Conservation (phyloP, 371 early-diverging fungal species). For the Mucor irregularis region DNA sequence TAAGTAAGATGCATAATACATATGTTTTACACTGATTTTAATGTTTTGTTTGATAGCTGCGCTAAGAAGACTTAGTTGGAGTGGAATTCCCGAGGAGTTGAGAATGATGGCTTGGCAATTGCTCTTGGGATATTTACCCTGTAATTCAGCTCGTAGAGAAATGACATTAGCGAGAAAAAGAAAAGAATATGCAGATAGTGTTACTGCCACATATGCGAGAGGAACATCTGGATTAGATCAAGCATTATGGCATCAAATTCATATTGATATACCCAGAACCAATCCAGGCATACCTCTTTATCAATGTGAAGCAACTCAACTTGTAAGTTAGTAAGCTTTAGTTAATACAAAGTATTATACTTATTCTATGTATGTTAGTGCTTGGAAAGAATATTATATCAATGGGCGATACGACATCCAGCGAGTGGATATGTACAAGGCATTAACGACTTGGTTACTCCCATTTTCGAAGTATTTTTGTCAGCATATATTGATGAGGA, state of each 20-base stretch:
- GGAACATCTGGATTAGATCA: constrained; percentile 84
- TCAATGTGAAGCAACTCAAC: constrained; percentile 78
- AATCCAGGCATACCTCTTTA: constrained; percentile 83
- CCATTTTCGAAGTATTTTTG: constrained; percentile 92
- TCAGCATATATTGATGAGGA: constrained; percentile 72
- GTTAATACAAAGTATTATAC: constrained; percentile 2
- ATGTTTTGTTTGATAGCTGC: constrained; percentile 36
- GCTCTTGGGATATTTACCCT: constrained; percentile 87
- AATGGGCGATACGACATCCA: constrained; percentile 97
- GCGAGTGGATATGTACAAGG: constrained; percentile 99
- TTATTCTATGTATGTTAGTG: constrained; percentile 46
- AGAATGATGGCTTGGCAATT: constrained; percentile 91
- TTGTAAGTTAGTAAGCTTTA: constrained; percentile 52
- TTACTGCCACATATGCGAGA: constrained; percentile 75
- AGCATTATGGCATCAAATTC: constrained; percentile 90
- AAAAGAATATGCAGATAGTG: constrained; percentile 87
- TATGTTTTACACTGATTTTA: no score
- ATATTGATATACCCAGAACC: constrained; percentile 95
- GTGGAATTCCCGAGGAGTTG: constrained; percentile 85
- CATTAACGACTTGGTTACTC: constrained; percentile 97
- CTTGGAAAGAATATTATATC: constrained; percentile 90
- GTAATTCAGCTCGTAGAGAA: constrained; percentile 80
- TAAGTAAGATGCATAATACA: constrained; percentile 46
- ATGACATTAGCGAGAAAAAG: constrained; percentile 84
- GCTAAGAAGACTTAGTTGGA: constrained; percentile 85